Evolutionary conservation across 1,284 basidiomycete species (phyloP).

Genomic region (Pascua guehoae): DNA sequence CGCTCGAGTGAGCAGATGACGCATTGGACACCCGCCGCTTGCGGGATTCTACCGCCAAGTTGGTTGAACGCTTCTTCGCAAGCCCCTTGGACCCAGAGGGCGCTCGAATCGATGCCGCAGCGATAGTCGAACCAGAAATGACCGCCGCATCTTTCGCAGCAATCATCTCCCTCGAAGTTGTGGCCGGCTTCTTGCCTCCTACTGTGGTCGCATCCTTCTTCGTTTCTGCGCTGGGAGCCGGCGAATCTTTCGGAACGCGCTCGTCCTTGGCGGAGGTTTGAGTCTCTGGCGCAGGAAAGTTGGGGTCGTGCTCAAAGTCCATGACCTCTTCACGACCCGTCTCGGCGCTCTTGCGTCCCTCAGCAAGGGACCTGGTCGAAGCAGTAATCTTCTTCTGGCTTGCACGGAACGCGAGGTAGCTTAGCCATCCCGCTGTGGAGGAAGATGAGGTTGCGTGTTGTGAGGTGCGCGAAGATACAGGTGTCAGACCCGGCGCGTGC

Average conservation of each 20-base stretch:
- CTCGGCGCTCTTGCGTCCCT: conserved; percentile 20
- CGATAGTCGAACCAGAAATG: no score
- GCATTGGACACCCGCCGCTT: conserved; percentile 33
- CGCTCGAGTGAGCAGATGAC: conserved; percentile 9
- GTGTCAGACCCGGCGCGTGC: no score
- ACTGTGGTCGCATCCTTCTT: not conserved
- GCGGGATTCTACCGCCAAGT: conserved; percentile 15
- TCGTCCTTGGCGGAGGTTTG: not conserved
- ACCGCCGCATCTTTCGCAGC: no score
- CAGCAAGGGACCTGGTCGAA: conserved; percentile 17
- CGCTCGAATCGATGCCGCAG: no score
- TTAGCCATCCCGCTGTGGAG: conserved; percentile 40
- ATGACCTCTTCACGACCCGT: conserved; percentile 34
- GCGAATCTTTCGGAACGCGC: not conserved
- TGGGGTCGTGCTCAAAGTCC: conserved; percentile 43
- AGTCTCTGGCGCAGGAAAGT: conserved; percentile 29
- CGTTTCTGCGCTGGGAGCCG: not conserved
- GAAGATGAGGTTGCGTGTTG: conserved; percentile 11
- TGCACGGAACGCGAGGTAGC: conserved; percentile 40
- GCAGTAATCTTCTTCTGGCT: conserved; percentile 37
- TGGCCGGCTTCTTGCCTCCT: no score
- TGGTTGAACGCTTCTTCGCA: conserved; percentile 20
- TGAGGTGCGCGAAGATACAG: no score
- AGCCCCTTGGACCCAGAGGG: not conserved
- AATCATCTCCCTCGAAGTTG: no score